phyloP scores from a whole-genome alignment of 2,329 filamentous ascomycete species.

The Magnaporthiopsis poae region DNA sequence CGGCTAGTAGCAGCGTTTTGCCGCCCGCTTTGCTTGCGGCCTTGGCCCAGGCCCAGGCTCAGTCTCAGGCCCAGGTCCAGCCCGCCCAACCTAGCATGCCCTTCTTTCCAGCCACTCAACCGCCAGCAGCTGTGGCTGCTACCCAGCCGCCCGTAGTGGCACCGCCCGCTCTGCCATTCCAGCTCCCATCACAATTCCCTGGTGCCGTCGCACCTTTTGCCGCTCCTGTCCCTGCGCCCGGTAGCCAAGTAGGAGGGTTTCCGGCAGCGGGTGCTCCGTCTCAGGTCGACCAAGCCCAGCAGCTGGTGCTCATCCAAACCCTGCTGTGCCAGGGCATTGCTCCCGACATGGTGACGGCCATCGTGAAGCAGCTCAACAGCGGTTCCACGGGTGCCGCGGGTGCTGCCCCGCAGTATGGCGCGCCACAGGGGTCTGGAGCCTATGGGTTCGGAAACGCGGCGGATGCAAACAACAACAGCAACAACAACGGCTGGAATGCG shows the following conservation, averaged over 20 bases:
- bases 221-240: slow-evolving; percentile 14
- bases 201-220: slow-evolving; percentile 24
- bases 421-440: not conserved
- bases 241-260: slow-evolving; percentile 6
- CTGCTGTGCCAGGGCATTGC: slow-evolving; percentile 66
- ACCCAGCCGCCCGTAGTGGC: slow-evolving; percentile 45
- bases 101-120: slow-evolving; percentile 28
- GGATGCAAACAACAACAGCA: not conserved
- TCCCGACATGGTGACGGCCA: slow-evolving; percentile 61
- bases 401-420: slow-evolving; percentile 12
- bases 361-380: slow-evolving; percentile 46
- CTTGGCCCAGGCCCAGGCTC: slow-evolving; percentile 14
- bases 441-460: slow-evolving; percentile 16
- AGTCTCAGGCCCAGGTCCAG: slow-evolving; percentile 13
- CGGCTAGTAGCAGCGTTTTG: slow-evolving; percentile 6
- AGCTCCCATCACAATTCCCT: slow-evolving; percentile 18
- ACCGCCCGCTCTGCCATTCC: slow-evolving; percentile 28
- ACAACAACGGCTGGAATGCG: slow-evolving; percentile 3
- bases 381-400: slow-evolving; percentile 16
- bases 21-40: slow-evolving; percentile 4
- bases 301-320: slow-evolving; percentile 65
- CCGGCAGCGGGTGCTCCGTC: slow-evolving; percentile 26
- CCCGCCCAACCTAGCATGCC: slow-evolving; percentile 20
- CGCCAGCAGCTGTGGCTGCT: slow-evolving; percentile 22
- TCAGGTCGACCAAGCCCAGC: slow-evolving; percentile 50